Conservation (phyloP, 352 stramenopile species). For the Phytopythium kandeliae region DNA sequence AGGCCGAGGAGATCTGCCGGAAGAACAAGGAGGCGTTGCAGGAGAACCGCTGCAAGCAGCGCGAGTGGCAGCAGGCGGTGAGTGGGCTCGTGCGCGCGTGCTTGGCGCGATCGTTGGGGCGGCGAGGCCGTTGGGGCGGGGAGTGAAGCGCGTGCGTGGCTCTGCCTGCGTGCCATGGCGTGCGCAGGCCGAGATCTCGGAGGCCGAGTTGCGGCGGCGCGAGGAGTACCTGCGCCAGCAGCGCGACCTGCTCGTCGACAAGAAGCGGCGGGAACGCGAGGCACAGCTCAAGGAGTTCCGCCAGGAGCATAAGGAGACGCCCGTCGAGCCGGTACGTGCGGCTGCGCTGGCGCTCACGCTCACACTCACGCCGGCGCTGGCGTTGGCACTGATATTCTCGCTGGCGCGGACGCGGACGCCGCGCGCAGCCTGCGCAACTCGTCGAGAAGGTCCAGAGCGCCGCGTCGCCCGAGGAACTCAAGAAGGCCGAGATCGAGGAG, state of each 20-base stretch:
- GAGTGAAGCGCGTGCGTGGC: neutral
- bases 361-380: no score
- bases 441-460: conserved; percentile 61
- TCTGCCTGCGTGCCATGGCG: neutral
- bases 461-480: conserved; percentile 41
- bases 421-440: conserved; percentile 46
- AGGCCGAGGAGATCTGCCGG: conserved; percentile 66
- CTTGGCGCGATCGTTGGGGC: no score
- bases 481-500: conserved; percentile 62
- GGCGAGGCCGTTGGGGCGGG: no score
- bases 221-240: conserved; percentile 72
- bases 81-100: no score
- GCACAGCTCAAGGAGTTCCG: conserved; percentile 68
- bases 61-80: conserved; percentile 49
- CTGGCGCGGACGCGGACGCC: no score
- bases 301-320: conserved; percentile 60
- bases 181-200: conserved; percentile 49
- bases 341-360: neutral
- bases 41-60: conserved; percentile 62
- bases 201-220: conserved; percentile 64
- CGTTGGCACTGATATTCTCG: no score
- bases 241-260: conserved; percentile 71
- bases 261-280: conserved; percentile 77
- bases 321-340: conserved; percentile 36
- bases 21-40: conserved; percentile 71